These are phyloP conservation scores for Sordariomycetes sp. DNA, from an alignment of 2,329 filamentous ascomycete genomes.

Conservation along the genomic window DNA sequence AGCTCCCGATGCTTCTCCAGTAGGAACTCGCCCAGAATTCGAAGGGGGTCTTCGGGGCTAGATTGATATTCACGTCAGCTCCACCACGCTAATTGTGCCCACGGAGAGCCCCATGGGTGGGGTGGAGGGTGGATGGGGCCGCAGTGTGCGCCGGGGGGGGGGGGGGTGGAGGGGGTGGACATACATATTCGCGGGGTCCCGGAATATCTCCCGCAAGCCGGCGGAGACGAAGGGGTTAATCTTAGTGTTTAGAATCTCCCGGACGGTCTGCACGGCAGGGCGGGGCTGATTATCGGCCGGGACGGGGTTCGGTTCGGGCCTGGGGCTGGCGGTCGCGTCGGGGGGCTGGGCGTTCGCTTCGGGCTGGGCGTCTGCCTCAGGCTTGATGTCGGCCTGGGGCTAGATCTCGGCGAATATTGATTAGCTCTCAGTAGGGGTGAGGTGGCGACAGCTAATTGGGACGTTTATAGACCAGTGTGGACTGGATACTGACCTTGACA, in stretches of 20 bases:
- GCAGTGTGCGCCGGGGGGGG: no score
- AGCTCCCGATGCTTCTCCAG: constrained; percentile 44
- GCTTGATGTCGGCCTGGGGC: not conserved
- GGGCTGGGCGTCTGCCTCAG: not conserved
- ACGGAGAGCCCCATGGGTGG: not conserved
- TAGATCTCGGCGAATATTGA: not conserved
- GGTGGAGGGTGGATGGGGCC: no score
- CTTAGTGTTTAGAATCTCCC: not conserved
- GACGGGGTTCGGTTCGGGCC: not conserved
- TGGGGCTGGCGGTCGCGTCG: not conserved
- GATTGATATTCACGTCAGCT: not conserved
- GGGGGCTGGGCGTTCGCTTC: not conserved
- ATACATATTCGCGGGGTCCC: not conserved
- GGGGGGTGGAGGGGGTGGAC: not conserved
- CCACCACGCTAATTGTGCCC: not conserved
- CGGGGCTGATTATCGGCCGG: not conserved
- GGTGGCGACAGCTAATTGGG: not conserved
- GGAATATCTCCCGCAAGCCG: not conserved
- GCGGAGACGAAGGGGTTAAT: not conserved
- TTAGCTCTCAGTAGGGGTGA: not conserved
- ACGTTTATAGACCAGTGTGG: not conserved
- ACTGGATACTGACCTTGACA: not conserved
- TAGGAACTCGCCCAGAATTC: constrained; percentile 57
- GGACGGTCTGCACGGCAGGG: not conserved
- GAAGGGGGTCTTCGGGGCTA: constrained; percentile 54